A percentile compares a stretch with the other conserved stretches of the same genome.
Evolutionary conservation across 805 yeast genomes (phyloP).

Genomic region (Candida qinlingensis): DNA sequence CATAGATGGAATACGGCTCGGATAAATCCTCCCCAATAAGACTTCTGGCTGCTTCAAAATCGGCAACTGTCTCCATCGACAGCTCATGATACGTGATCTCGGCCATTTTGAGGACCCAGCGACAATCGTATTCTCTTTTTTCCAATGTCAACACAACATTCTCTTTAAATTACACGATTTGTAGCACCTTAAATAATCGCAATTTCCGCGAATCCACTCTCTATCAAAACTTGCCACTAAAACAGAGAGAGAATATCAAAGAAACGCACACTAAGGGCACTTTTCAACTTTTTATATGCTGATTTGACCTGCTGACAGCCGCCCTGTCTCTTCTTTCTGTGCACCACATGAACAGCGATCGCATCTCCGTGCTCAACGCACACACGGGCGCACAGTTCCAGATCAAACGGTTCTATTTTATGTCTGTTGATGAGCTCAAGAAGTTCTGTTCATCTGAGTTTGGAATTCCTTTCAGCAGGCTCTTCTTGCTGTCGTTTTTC

Average conservation of each 20-base stretch:
- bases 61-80: slow-evolving; percentile 26
- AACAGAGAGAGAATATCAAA: background rate
- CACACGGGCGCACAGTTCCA: slow-evolving; percentile 36
- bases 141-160: no score
- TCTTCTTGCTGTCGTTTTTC: slow-evolving; percentile 56
- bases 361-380: slow-evolving; percentile 30
- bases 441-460: slow-evolving; percentile 36
- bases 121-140: background rate
- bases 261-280: background rate
- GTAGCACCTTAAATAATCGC: background rate
- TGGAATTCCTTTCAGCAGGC: slow-evolving; percentile 34
- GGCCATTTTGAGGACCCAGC: background rate
- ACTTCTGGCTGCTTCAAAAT: slow-evolving; percentile 45
- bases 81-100: slow-evolving; percentile 21
- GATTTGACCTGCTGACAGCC: background rate
- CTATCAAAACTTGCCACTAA: background rate
- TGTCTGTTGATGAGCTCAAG: slow-evolving; percentile 37
- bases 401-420: slow-evolving; percentile 35
- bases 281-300: background rate
- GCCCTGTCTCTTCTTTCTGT: background rate
- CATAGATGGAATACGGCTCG: slow-evolving; percentile 93
- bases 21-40: slow-evolving; percentile 72
- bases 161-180: no score
- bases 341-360: slow-evolving; percentile 4
- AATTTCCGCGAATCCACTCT: background rate